A percentile compares a stretch with the other conserved stretches of the same genome.
Conservation (phyloP, 345 rosid genomes). For the Balakata baccata region DNA sequence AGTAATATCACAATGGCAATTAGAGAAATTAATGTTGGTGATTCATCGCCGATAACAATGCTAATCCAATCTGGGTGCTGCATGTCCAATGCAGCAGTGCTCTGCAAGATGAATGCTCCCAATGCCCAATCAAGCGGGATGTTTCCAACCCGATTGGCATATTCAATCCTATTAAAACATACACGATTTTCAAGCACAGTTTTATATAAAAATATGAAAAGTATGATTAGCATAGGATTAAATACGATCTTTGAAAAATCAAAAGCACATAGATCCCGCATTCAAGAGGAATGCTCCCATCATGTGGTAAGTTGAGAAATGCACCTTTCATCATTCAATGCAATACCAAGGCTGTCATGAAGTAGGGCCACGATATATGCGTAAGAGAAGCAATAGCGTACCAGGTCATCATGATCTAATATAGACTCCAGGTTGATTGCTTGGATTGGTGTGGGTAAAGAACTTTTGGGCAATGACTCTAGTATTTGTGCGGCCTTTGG, state of each 20-base stretch:
- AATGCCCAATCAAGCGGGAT: constrained; percentile 90
- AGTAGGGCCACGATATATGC: constrained; percentile 85
- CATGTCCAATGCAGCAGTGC: constrained; percentile 29
- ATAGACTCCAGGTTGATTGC: too few relatives aligned
- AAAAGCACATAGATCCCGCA: background rate
- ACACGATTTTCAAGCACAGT: background rate
- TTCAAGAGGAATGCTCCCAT: background rate
- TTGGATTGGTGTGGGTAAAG: too few relatives aligned
- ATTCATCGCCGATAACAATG: constrained; percentile 41
- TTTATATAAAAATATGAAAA: background rate
- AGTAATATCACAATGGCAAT: constrained; percentile 44
- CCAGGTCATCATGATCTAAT: constrained; percentile 55
- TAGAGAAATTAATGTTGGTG: constrained; percentile 44
- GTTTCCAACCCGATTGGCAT: constrained; percentile 63
- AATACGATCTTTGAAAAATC: background rate
- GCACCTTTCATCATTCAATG: constrained; percentile 62
- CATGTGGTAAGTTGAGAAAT: background rate
- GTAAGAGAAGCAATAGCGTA: constrained; percentile 80
- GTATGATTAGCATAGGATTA: background rate
- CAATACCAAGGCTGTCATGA: constrained; percentile 78
- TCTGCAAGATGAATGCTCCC: constrained; percentile 84
- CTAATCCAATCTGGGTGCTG: constrained; percentile 45
- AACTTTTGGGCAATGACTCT: too few relatives aligned
- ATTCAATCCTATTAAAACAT: constrained; percentile 46
- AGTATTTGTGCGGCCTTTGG: too few relatives aligned